phyloP scores from a whole-genome alignment of 768 basidiomycete species.

The Phylloporus sp. region DNA sequence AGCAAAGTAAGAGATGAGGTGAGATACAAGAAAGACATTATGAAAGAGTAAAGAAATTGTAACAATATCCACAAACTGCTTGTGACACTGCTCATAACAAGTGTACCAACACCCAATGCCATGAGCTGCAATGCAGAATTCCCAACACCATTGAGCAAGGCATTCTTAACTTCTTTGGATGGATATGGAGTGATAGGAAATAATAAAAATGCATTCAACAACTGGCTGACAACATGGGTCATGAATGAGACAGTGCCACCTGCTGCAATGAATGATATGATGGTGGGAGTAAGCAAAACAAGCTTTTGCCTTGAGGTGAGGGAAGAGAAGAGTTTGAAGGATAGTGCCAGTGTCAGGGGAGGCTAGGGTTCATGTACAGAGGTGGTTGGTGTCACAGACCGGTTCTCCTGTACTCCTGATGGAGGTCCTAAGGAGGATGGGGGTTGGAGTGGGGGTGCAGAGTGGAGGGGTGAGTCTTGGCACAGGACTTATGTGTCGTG shows the following conservation, averaged over 20 bases:
- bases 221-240: constrained; percentile 75
- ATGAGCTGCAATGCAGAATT: constrained; percentile 63
- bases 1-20: too few relatives aligned
- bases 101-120: constrained; percentile 58
- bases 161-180: constrained; percentile 41
- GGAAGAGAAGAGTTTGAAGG: constrained; percentile 62
- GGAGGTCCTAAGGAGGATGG: too few relatives aligned
- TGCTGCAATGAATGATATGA: constrained; percentile 55
- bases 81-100: constrained; percentile 71
- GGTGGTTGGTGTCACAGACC: too few relatives aligned
- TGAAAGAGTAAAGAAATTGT: too few relatives aligned
- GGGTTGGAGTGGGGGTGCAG: too few relatives aligned
- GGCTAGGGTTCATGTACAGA: constrained; percentile 18
- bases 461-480: too few relatives aligned
- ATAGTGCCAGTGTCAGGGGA: constrained; percentile 40
- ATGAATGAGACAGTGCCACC: constrained; percentile 82
- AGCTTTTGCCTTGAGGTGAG: constrained; percentile 54
- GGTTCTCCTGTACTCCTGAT: too few relatives aligned
- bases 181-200: constrained; percentile 46
- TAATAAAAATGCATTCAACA: constrained; percentile 66
- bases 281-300: constrained; percentile 59
- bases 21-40: too few relatives aligned
- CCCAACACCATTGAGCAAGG: constrained; percentile 55
- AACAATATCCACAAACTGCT: constrained; percentile 84
- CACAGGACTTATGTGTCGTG: too few relatives aligned